Conservation (phyloP, 768 basidiomycete species). For the Panus rudis region DNA sequence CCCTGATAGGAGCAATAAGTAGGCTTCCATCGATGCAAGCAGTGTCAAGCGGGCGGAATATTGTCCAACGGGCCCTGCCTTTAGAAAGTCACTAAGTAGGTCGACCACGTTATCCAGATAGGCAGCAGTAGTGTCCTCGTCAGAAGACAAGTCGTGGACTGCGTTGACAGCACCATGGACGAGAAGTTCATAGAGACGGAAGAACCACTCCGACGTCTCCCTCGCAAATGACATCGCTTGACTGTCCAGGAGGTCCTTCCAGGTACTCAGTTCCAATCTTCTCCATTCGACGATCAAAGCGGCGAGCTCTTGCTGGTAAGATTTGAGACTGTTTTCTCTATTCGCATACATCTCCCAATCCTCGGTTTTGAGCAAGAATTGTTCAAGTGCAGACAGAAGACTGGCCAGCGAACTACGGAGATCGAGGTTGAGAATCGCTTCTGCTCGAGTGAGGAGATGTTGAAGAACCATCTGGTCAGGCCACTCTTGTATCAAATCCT, state of each 20-base stretch:
- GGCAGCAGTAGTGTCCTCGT: constrained; percentile 27
- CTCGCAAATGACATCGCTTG: constrained; percentile 45
- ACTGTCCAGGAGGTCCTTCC: constrained; percentile 72
- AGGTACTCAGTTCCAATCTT: constrained; percentile 80
- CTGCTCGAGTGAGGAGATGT: constrained; percentile 68
- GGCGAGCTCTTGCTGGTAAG: constrained; percentile 58
- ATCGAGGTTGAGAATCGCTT: constrained; percentile 52
- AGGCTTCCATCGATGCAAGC: constrained; percentile 58
- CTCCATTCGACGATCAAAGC: constrained; percentile 84
- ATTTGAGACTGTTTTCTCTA: constrained; percentile 72
- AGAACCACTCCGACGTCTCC: constrained; percentile 74
- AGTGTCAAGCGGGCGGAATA: constrained; percentile 62
- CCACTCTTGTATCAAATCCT: constrained; percentile 67
- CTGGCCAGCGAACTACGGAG: constrained; percentile 73
- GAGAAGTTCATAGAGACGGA: constrained; percentile 76
- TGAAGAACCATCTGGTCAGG: constrained; percentile 98
- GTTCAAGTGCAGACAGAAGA: constrained; percentile 76
- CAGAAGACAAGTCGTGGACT: constrained; percentile 30
- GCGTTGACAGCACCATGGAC: constrained; percentile 56
- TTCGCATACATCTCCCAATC: constrained; percentile 99
- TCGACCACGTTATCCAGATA: constrained; percentile 67
- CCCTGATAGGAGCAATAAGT: constrained; percentile 29
- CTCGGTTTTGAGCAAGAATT: constrained; percentile 76
- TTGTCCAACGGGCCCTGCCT: constrained; percentile 75
- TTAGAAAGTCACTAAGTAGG: constrained; percentile 76